Evolutionary conservation across 352 stramenopile species (phyloP).

Genomic region (Phytophthora capsici): DNA sequence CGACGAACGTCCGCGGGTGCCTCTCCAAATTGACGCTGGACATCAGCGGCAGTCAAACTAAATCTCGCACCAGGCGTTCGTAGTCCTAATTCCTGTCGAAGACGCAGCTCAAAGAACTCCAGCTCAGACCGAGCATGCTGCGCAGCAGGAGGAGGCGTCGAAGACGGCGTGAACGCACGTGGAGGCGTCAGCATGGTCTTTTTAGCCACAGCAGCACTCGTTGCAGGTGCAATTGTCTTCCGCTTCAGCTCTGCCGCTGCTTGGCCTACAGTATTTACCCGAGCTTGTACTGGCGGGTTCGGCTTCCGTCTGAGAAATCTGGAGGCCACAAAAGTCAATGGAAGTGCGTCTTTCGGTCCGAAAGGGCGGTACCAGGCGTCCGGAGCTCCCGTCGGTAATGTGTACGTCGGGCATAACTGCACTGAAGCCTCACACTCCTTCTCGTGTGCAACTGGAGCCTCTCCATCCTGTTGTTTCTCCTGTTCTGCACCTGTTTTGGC

Average conservation of each 20-base stretch:
- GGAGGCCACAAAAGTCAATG: conserved; percentile 62
- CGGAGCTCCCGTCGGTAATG: conserved; percentile 41
- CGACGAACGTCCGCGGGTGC: conserved; percentile 38
- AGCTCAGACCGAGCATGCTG: conserved; percentile 39
- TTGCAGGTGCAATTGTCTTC: conserved; percentile 17
- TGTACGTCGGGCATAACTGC: conserved; percentile 57
- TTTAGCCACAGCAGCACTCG: conserved; percentile 4
- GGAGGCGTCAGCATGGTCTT: conserved; percentile 17
- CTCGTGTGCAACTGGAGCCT: background rate
- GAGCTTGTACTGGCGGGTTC: conserved; percentile 1
- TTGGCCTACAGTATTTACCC: background rate
- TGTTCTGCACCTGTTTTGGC: background rate
- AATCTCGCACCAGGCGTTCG: conserved; percentile 6
- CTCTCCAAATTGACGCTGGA: conserved; percentile 39
- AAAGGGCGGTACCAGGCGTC: conserved; percentile 54
- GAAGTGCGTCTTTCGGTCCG: conserved; percentile 44
- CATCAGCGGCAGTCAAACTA: conserved; percentile 22
- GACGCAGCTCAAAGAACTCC: conserved; percentile 50
- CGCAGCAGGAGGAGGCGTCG: conserved; percentile 45
- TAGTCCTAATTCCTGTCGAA: conserved; percentile 17
- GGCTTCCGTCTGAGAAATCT: conserved; percentile 62
- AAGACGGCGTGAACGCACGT: conserved; percentile 44
- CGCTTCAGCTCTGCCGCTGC: conserved; percentile 24
- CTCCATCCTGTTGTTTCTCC: conserved; percentile 12
- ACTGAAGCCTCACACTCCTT: conserved; percentile 8